Base-by-base conservation (phyloP, 495 filamentous ascomycete species). In the Xylaria cubensis region DNA sequence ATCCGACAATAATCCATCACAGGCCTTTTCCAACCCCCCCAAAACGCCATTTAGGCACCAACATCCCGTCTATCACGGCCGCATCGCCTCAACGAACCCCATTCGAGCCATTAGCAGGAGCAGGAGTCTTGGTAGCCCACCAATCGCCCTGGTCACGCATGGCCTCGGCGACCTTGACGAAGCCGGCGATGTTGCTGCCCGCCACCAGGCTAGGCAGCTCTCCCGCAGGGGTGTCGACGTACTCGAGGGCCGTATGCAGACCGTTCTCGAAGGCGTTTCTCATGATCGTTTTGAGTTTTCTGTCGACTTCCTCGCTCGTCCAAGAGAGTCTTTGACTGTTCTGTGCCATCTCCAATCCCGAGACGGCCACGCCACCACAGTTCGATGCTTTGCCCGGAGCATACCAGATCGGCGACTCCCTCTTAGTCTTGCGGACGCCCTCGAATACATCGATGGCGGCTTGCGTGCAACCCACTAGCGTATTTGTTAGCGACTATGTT, bases 291-390 rank as follows among this genome's bases (percentile, higher is more conserved):
- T 95, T 97, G 74, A 99, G 91, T 80, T 93, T 93, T 79, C 88
- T 87, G 84, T 99, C 96, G 71, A 99, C 96, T 86, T 96, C 91
- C 86, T 98, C 92, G 32, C 84, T 70, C 58, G 93, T 92, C 96
- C 96, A 99, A 75, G 81, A 86, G 70, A 97, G 85, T 44, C 95
- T 92, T 79, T 90, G 85, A 70, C 91, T 94, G 88, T 99, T 99
- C 90, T 99, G 96, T 34, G 95, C 95, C 96, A 99, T 99, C 88
- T 99, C 96, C 51, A 99, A 91, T 75, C 96, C 96, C 29, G 94
- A 97, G 21, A 99, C 96, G 51, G 96, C 96, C 69, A 98, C 96
- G 87, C 96, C 96, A 83, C 96, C 96, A 70, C 93, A 93, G 87
- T 99, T 99, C 85, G 96, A 94, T 62, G 96, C 96, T 88, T 95